Base-by-base conservation (phyloP, 805 yeast genomes). In the Suhomyces sp. region DNA sequence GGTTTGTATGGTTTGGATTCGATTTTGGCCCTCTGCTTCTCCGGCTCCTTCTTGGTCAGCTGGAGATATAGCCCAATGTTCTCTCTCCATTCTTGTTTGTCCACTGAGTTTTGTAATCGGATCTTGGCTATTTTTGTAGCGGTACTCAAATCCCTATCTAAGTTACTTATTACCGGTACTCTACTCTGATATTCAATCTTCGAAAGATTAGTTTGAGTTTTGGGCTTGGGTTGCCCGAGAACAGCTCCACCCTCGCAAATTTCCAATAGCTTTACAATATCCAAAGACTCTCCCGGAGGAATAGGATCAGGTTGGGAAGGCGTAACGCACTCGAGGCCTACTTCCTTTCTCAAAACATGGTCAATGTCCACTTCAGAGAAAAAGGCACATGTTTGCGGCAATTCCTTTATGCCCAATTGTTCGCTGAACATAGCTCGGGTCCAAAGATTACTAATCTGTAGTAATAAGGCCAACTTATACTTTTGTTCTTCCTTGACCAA, bases 341-440 rank as follows among this genome's bases (percentile, higher is more conserved):
- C 98, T 61, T 96, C 99, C 63, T 94, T 94, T 59, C 99, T 77
- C 59, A 96, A 71, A 4, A 93, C 88, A 55, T 79, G 82, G 64
- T 94, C 99, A 50, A 96, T 81, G 65, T 94, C 99, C 40, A 94
- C 91, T 38, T 90, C 91, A 1, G 97, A 89, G 66, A 94, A 94
- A 66, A 94, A 94, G 0, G 99, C 98, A 71, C 96, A 90, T 10
- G 92, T 86, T 61, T 92, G 97, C 0, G 99, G 99, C 38, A 94
- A 77, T 58, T 92, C 96, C 36, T 82, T 78, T 55, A 94, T 87
- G 0, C 97, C 97, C 64, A 93, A 70, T 63, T 91, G 96, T 64
- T 92, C 96, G 59, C 96, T 88, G 62, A 94, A 94, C 83, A 94
- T 87, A 0, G 96, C 96, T 54, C 99, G 77, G 0, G 98, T 93